Conservation (phyloP, 2,329 filamentous ascomycete genomes). For the Diplocarpon rosae region DNA sequence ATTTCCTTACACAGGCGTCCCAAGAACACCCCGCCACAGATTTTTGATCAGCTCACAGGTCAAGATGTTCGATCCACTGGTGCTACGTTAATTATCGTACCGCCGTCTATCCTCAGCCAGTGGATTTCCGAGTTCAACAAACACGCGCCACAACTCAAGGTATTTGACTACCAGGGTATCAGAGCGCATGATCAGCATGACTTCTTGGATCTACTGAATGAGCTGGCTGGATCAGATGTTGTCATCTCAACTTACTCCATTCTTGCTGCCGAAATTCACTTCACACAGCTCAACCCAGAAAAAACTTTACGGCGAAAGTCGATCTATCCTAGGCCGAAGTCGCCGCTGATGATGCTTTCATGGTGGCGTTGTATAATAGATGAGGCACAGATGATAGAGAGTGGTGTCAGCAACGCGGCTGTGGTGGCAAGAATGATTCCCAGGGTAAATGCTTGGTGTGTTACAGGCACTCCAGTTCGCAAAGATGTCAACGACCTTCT, state of each 20-base stretch:
- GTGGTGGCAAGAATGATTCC: constrained; percentile 70
- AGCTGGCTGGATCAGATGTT: constrained; percentile 43
- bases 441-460: constrained; percentile 78
- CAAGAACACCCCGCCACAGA: neutral
- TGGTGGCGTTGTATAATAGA: constrained; percentile 81
- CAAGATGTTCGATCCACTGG: constrained; percentile 36
- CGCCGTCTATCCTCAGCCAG: constrained; percentile 44
- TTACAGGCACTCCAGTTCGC: constrained; percentile 82
- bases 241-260: constrained; percentile 57
- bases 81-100: constrained; percentile 52
- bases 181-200: constrained; percentile 25
- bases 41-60: constrained; percentile 32
- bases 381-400: constrained; percentile 89
- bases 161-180: constrained; percentile 45
- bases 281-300: constrained; percentile 56
- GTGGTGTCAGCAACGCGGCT: constrained; percentile 73
- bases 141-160: constrained; percentile 46
- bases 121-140: constrained; percentile 49
- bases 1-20: constrained; percentile 50
- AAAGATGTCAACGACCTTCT: constrained; percentile 69
- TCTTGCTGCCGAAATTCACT: constrained; percentile 72
- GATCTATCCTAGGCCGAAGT: constrained; percentile 54
- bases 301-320: constrained; percentile 52
- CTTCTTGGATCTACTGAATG: constrained; percentile 30
- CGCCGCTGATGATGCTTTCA: constrained; percentile 63